phyloP scores from a whole-genome alignment of 306 rosid genomes.

The Datisca glomerata region DNA sequence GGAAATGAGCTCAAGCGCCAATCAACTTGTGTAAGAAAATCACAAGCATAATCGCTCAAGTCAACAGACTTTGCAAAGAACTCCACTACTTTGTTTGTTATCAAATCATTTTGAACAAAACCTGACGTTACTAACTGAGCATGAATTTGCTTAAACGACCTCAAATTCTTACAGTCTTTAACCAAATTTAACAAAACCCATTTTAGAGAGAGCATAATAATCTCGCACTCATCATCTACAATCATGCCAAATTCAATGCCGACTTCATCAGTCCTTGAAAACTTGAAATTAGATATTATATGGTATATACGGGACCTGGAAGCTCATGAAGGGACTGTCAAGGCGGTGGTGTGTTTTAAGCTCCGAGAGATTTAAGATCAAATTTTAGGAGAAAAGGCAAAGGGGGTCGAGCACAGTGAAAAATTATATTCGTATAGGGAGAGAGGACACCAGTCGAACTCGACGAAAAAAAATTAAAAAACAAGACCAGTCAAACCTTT shows the following conservation, averaged over 20 bases:
- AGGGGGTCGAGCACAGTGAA: no score
- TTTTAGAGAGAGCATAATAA: slow-evolving; percentile 25
- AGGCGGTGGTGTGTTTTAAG: no score
- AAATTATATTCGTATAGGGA: no score
- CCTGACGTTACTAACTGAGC: slow-evolving; percentile 42
- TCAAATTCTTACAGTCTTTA: slow-evolving; percentile 30
- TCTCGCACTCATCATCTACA: slow-evolving; percentile 11
- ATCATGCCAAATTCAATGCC: slow-evolving; percentile 4
- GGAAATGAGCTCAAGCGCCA: slow-evolving; percentile 57
- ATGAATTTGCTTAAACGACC: slow-evolving; percentile 50
- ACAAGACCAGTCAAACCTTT: no score
- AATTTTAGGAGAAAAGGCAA: no score
- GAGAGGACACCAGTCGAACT: no score
- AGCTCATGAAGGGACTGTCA: no score
- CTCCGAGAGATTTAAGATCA: no score
- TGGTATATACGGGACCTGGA: no score
- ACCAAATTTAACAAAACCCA: slow-evolving; percentile 44
- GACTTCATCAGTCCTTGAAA: no score
- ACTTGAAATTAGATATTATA: no score
- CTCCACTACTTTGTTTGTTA: slow-evolving; percentile 32
- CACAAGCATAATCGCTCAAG: slow-evolving; percentile 39
- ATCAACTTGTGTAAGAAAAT: slow-evolving; percentile 51
- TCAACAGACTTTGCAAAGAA: slow-evolving; percentile 37
- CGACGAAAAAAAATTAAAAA: no score
- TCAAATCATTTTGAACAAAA: slow-evolving; percentile 30